Evolutionary conservation across 2,329 filamentous ascomycete species (phyloP), one percentile per base, ranked within the genome.

Genomic region (Aulographum hederae): DNA sequence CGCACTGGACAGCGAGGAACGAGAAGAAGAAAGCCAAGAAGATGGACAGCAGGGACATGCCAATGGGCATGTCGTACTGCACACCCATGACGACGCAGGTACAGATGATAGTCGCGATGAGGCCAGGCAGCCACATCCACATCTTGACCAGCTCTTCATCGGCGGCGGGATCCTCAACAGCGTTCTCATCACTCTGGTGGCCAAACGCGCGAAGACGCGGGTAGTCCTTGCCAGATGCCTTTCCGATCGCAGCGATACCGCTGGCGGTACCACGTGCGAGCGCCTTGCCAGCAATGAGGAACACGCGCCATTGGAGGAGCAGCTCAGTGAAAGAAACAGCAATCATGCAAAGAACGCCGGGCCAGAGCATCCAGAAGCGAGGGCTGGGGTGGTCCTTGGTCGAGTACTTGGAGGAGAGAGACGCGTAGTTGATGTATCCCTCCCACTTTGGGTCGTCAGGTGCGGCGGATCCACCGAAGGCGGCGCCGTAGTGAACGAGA

Each of bases 21-120:
- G 65, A 64, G 51, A 73, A 73, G 43, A 73, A 54, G 54, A 73
- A 67, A 34, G 64, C 63, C 25, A 73, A 54, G 37, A 72, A 44
- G 37, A 65, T 54, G 21, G 66, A 64, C 8, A 73, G 52, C 28
- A 73, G 53, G 6, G 63, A 65, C 48, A 69, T 56, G 32, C 68
- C 68, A 3, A 65, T 56, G 30, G 66, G 56, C 55, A 70, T 68
- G 10, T 63, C 52, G 56, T 61, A 69, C 41, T 67, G 61, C 27
- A 65, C 51, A 31, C 52, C 56, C 41, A 71, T 58, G 34, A 70
- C 53, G 33, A 68, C 58, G 41, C 56, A 67, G 20, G 59, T 50
- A 28, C 59, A 55, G 35, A 69, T 54, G 38, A 66, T 60, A 37
- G 54, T 50, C 13, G 65, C 26, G 30, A 59, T 19, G 8, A 69